Percentiles rank a stretch among this genome's conserved stretches.
Conservation (phyloP, 2,329 filamentous ascomycete species). For the Hypoxylon sp. region DNA sequence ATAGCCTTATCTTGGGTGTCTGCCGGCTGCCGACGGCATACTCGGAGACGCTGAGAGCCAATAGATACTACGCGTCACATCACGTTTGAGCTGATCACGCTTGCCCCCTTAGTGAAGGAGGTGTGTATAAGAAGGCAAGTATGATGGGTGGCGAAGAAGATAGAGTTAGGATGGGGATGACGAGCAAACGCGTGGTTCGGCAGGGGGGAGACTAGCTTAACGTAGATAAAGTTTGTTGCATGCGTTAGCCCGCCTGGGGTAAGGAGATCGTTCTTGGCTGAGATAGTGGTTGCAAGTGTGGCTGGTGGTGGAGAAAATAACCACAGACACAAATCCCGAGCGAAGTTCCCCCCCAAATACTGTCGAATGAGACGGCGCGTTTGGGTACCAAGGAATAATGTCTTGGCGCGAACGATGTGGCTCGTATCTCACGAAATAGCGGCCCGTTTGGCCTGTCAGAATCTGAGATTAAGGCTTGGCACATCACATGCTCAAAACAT, state of each 20-base stretch:
- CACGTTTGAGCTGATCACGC: conserved; percentile 29
- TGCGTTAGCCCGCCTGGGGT: conserved; percentile 35
- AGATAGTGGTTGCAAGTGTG: conserved; percentile 29
- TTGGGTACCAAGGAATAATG: conserved; percentile 19
- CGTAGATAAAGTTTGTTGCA: conserved; percentile 36
- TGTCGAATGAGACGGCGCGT: conserved; percentile 37
- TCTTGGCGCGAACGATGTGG: conserved; percentile 44
- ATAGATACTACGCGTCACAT: conserved; percentile 24
- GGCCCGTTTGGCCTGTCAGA: conserved; percentile 34
- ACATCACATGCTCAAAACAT: conserved; percentile 40
- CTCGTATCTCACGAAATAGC: conserved; percentile 41
- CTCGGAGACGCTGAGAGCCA: conserved; percentile 20
- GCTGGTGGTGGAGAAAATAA: conserved; percentile 39
- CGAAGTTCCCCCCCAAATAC: conserved; percentile 22
- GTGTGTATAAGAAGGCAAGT: conserved; percentile 20
- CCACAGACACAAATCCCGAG: conserved; percentile 16
- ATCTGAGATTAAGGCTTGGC: conserved; percentile 43
- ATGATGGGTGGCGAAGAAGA: conserved; percentile 1
- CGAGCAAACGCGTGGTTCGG: conserved; percentile 29
- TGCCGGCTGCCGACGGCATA: conserved; percentile 27
- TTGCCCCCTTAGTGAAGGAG: conserved; percentile 29
- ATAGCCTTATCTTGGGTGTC: conserved; percentile 33
- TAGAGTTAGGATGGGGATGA: conserved; percentile 17
- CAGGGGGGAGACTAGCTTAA: conserved; percentile 26
- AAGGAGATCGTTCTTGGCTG: conserved; percentile 25